A percentile compares a stretch with the other conserved stretches of the same genome.
These are phyloP conservation scores for Calonectria hongkongensis DNA, from an alignment of 2,329 filamentous ascomycete species.

Conservation along the genomic window DNA sequence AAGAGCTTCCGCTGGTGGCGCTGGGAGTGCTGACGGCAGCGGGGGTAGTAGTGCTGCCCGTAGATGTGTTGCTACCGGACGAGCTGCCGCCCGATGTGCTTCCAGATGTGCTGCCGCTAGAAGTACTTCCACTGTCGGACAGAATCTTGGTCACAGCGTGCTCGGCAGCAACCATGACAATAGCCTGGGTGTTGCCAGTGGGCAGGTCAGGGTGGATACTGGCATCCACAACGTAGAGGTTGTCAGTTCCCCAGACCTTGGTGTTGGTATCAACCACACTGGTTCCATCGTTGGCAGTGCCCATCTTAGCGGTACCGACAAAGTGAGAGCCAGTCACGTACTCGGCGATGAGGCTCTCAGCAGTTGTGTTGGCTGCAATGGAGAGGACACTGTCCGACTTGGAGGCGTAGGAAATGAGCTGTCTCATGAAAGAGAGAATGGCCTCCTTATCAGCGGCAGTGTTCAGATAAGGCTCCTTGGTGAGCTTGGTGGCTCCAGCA, in stretches of 20 bases:
- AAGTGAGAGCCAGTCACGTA: conserved; percentile 71
- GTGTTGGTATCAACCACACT: conserved; percentile 78
- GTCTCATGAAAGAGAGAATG: conserved; percentile 69
- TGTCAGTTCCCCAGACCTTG: conserved; percentile 80
- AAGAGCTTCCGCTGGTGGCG: not conserved
- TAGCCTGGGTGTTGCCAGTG: conserved; percentile 80
- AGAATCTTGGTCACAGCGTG: conserved; percentile 66
- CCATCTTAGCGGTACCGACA: conserved; percentile 78
- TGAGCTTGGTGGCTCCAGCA: conserved; percentile 64
- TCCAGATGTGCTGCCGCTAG: conserved; percentile 9
- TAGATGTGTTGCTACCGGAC: not conserved
- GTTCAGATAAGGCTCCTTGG: conserved; percentile 60
- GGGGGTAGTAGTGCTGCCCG: not conserved
- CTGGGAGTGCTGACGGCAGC: not conserved
- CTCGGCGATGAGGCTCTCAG: conserved; percentile 74
- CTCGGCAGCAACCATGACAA: conserved; percentile 79
- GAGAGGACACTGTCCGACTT: conserved; percentile 74
- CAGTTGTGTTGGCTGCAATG: conserved; percentile 66
- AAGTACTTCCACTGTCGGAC: not conserved
- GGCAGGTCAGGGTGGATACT: conserved; percentile 82
- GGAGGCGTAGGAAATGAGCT: conserved; percentile 79
- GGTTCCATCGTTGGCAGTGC: conserved; percentile 71
- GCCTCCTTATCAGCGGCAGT: conserved; percentile 62
- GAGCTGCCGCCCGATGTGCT: conserved; percentile 2
- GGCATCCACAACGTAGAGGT: conserved; percentile 81